Evolutionary conservation across 2,329 filamentous ascomycete genomes (phyloP), one percentile per base, ranked within the genome.

Genomic region (Stemphylium lycopersici): DNA sequence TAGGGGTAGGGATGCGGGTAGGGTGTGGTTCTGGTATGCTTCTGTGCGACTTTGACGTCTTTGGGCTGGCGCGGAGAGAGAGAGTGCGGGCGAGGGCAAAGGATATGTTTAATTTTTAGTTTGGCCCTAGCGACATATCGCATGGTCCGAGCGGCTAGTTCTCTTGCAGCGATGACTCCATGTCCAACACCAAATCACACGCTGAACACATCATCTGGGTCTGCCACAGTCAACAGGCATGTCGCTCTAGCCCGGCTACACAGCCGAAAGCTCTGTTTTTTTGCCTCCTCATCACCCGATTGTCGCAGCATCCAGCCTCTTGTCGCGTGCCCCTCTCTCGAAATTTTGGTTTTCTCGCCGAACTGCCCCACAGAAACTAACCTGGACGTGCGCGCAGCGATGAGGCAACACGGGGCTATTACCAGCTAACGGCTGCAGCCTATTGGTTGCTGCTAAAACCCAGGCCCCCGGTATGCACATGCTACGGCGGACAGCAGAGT

Each of bases 1-100:
- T 67, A 32, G 41, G 63, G 46, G 50, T 67, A 63, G 66, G 55
- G 32, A 65, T 69, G 65, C 34, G 60, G 58, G 45, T 65, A 44
- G 55, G 37, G 52, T 50, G 52, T 56, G 59, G 62, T 61, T 66
- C 59, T 63, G 54, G 56, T 58, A 56, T 57, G 61, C 58, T 64
- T 62, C 33, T 72, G 62, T 68, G 67, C 55, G 75, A 77, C 73
- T 77, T 76, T 68, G 71, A 71, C 72, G 74, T 76, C 75, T 76
- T 59, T 65, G 63, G 66, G 62, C 58, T 60, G 65, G 63, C 66
- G 62, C 58, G 64, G 62, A 62, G 70, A 66, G 70, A 67, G 69
- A 62, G 66, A 65, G 62, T 62, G 65, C 55, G 63, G 66, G 62
- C 56, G 61, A 50, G 59, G 54, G 56, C 58, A 62, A 60, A 65